Conservation (phyloP, 768 basidiomycete genomes). For the Mycena pura region DNA sequence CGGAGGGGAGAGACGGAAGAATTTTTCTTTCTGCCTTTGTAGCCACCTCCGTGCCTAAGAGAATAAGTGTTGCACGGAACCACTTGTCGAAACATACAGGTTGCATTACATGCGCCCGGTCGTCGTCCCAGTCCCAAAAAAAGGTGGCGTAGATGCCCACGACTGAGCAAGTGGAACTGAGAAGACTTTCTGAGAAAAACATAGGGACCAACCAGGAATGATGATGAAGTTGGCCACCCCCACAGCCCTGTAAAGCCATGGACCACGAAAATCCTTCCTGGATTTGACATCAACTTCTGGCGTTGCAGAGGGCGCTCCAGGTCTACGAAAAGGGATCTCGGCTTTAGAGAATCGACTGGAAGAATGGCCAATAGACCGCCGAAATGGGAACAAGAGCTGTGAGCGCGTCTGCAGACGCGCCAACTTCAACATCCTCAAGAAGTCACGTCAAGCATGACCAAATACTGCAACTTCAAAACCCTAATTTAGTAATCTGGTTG, state of each 20-base stretch:
- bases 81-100: conserved; percentile 42
- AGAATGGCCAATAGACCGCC: background rate
- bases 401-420: conserved; percentile 16
- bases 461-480: background rate
- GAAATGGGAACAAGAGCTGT: conserved; percentile 2
- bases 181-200: background rate
- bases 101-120: conserved; percentile 56
- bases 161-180: conserved; percentile 9
- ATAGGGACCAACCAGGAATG: conserved; percentile 17
- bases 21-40: conserved; percentile 43
- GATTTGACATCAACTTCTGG: background rate
- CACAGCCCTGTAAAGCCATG: conserved; percentile 24
- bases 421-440: conserved; percentile 5
- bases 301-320: background rate
- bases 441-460: conserved; percentile 7
- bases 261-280: conserved; percentile 19
- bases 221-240: conserved; percentile 24
- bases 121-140: conserved; percentile 38
- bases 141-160: conserved; percentile 22
- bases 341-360: conserved; percentile 8
- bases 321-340: background rate
- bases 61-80: background rate
- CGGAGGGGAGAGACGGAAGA: conserved; percentile 52
- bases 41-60: conserved; percentile 54
- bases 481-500: background rate